Evolutionary conservation across 306 rosid genomes (phyloP).

Genomic region (Trifolium fragiferum): DNA sequence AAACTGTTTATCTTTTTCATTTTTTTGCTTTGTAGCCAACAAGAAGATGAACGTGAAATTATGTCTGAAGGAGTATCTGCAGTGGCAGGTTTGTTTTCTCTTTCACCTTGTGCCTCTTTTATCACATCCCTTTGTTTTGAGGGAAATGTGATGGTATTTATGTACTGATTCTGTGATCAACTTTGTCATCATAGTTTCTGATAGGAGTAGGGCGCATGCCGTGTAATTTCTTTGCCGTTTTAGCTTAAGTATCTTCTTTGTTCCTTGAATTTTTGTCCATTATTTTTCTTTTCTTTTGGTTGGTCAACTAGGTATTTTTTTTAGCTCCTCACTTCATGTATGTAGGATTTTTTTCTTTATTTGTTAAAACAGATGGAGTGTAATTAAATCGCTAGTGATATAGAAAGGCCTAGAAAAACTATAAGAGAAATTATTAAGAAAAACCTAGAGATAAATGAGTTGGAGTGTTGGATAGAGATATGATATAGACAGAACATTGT

Average conservation of each 20-base stretch:
- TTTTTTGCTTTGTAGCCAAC: conserved; percentile 58
- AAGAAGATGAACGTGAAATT: conserved; percentile 62
- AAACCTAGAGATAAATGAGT: too few relatives aligned
- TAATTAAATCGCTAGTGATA: too few relatives aligned
- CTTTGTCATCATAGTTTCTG: conserved; percentile 26
- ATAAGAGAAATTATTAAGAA: too few relatives aligned
- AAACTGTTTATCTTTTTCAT: conserved; percentile 7
- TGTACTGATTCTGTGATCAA: background rate
- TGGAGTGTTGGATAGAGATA: too few relatives aligned
- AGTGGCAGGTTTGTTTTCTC: conserved; percentile 69
- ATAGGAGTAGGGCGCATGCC: background rate
- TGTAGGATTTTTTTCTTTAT: background rate
- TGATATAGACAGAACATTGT: too few relatives aligned
- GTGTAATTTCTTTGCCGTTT: conserved; percentile 13
- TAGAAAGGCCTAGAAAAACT: too few relatives aligned
- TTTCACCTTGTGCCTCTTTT: conserved; percentile 38
- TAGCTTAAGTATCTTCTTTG: background rate
- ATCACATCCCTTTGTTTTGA: background rate
- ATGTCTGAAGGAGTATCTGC: conserved; percentile 56
- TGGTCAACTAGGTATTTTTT: too few relatives aligned
- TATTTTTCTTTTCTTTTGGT: background rate
- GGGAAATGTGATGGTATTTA: conserved; percentile 28
- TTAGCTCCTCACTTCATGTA: background rate
- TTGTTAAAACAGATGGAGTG: too few relatives aligned
- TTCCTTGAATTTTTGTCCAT: background rate